These are phyloP conservation scores for Persicaria tinctoria DNA, from an alignment of 148 eudicot species.

Conservation along the genomic window DNA sequence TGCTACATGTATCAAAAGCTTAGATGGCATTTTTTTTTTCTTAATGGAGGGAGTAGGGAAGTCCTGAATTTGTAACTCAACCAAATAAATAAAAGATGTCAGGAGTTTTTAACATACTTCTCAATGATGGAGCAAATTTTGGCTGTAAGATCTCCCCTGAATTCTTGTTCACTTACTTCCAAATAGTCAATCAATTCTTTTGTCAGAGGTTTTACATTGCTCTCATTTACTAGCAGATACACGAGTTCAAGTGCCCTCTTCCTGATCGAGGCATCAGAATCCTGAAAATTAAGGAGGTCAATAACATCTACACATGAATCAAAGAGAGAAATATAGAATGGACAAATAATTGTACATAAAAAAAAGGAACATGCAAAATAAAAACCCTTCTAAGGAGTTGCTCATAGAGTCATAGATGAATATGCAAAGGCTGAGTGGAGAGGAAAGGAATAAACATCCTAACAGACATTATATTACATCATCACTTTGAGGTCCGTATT, in stretches of 20 bases:
- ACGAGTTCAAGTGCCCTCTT: conserved; percentile 97
- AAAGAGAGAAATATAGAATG: background rate
- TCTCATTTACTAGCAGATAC: conserved; percentile 89
- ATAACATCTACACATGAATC: background rate
- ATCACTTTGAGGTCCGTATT: background rate
- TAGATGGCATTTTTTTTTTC: too few species aligned
- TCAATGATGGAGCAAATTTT: conserved; percentile 97
- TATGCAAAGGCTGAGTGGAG: background rate
- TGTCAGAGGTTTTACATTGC: conserved; percentile 78
- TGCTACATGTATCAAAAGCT: too few species aligned
- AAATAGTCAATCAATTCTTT: conserved; percentile 85
- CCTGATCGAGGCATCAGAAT: conserved; percentile 95
- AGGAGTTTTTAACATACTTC: conserved; percentile 50
- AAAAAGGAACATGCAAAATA: background rate
- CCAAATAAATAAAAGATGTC: background rate
- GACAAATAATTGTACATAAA: background rate
- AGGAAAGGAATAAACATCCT: background rate
- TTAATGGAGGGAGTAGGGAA: background rate
- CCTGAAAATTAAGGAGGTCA: conserved; percentile 42
- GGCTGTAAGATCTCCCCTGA: conserved; percentile 85
- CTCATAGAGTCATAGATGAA: background rate
- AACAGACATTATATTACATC: background rate
- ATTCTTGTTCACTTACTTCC: conserved; percentile 80
- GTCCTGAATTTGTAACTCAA: background rate
- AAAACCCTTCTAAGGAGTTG: background rate